Base-by-base conservation (phyloP, 228 moss, liverwort and hornwort species). In the Sphagnum magellanicum region DNA sequence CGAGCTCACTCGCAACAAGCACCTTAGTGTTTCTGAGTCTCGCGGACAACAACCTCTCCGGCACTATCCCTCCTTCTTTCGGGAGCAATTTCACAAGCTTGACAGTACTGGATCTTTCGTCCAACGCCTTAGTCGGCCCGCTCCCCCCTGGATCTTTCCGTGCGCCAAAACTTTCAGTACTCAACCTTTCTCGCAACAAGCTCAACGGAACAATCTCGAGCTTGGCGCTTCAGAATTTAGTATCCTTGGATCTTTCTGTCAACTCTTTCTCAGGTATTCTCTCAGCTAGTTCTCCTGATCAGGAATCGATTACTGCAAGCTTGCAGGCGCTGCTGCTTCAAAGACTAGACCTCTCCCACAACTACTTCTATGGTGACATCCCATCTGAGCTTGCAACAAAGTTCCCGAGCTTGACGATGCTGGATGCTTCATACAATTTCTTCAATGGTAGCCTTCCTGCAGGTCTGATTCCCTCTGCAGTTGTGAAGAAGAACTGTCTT, bases 401-500 rank as follows among this genome's bases (percentile, higher is more conserved):
- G 9, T 72, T 88, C 6, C 65, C 70, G 5, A 76, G 67, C 4
- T 68, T 93, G 4, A 61, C 74, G 9, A 59, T 73, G 6, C 71
- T 97, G 51, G 86, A 97, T 46, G 67, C 90, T 0, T 93, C 93
- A 0, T 74, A 82, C 69, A 93, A 97, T 65, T 97, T 90, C 55
- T 91, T 93, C 77, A 91, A 97, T 57, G 97, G 87, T 49, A 84
- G 76, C 17, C 52, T 81, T 14, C 97, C 97, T 0, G 64, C 59
- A n/a, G 78, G 70, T 5, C 69, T 91, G 9, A 81, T 88, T 14
- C 74, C 84, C 0, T 50, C 52, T 66, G 85, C 91, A 5, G 60
- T 77, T 47, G 74, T 80, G 6, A 91, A 76, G 82, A 93, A 90
- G 72, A 97, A 97, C 67, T 97, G 97, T 61, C 79, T 97, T 50